These are phyloP conservation scores for Colletotrichum salicis DNA, from an alignment of 2,329 filamentous ascomycete genomes.

Conservation along the genomic window DNA sequence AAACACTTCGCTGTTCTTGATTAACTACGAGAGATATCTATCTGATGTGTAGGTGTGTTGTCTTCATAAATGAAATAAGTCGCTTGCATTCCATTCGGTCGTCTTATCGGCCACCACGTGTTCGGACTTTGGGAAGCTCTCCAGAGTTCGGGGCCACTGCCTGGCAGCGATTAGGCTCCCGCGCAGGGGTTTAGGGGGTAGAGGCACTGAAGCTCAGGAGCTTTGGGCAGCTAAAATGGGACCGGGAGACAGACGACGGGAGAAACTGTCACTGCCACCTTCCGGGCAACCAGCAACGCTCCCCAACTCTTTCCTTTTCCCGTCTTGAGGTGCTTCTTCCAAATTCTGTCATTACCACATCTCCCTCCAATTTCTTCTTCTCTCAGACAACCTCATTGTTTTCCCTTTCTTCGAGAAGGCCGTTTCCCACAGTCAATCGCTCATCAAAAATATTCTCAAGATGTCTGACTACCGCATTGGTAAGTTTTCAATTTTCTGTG, in stretches of 20 bases:
- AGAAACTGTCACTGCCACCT: background rate
- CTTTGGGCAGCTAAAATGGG: constrained; percentile 1
- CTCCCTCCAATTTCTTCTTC: constrained; percentile 17
- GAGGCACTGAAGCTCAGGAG: constrained; percentile 17
- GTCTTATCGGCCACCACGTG: constrained; percentile 7
- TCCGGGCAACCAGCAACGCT: constrained; percentile 2
- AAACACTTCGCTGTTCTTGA: background rate
- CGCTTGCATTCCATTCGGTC: constrained; percentile 10
- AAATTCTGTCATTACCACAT: background rate
- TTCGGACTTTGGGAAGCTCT: background rate
- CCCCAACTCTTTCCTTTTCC: background rate
- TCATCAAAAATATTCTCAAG: constrained; percentile 27
- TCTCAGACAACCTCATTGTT: background rate
- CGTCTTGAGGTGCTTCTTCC: background rate
- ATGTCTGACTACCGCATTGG: constrained; percentile 62
- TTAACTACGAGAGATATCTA: background rate
- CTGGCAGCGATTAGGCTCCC: constrained; percentile 17
- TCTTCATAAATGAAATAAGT: background rate
- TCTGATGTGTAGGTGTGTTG: background rate
- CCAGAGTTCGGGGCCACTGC: background rate
- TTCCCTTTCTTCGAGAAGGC: background rate
- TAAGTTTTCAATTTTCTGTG: constrained; percentile 42
- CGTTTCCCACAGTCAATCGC: background rate
- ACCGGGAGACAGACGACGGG: background rate
- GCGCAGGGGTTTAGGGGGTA: background rate